A percentile compares a stretch with the other conserved stretches of the same genome.
phyloP scores from a whole-genome alignment of 148 eudicot genomes.

The Cornus florida region DNA sequence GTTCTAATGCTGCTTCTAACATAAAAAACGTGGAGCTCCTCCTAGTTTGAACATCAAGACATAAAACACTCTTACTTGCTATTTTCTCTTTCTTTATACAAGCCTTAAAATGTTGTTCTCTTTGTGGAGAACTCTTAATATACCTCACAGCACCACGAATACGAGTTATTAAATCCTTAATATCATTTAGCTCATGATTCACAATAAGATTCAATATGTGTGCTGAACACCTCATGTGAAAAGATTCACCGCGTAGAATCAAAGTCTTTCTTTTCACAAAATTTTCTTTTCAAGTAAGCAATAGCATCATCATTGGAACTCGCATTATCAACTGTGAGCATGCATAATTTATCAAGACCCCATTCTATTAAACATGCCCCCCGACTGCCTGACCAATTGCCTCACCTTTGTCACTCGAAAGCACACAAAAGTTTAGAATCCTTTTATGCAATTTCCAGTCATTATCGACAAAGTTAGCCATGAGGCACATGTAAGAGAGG shows the following conservation, averaged over 20 bases:
- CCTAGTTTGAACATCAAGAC: constrained; percentile 10
- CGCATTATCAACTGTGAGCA: constrained; percentile 19
- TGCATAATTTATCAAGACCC: constrained; percentile 11
- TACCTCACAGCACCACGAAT: constrained; percentile 13
- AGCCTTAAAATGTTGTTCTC: not conserved
- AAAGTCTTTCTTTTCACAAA: too few relatives aligned
- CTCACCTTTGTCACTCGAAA: too few relatives aligned
- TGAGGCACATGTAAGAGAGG: too few relatives aligned
- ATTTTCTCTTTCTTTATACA: not conserved
- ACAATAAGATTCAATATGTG: too few relatives aligned
- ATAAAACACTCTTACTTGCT: not conserved
- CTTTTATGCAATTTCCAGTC: too few relatives aligned
- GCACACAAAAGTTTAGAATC: too few relatives aligned
- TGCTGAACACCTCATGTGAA: too few relatives aligned
- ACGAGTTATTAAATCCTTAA: not conserved
- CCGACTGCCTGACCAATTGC: too few relatives aligned
- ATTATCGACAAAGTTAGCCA: too few relatives aligned
- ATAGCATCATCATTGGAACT: too few relatives aligned
- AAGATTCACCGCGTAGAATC: too few relatives aligned
- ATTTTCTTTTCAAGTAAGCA: too few relatives aligned
- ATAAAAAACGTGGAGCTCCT: not conserved
- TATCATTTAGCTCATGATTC: not conserved
- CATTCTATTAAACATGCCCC: constrained; percentile 2
- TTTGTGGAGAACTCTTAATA: constrained; percentile 6
- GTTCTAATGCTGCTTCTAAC: not conserved